Conservation (phyloP, 2,329 filamentous ascomycete genomes). For the Aureobasidium sp. region DNA sequence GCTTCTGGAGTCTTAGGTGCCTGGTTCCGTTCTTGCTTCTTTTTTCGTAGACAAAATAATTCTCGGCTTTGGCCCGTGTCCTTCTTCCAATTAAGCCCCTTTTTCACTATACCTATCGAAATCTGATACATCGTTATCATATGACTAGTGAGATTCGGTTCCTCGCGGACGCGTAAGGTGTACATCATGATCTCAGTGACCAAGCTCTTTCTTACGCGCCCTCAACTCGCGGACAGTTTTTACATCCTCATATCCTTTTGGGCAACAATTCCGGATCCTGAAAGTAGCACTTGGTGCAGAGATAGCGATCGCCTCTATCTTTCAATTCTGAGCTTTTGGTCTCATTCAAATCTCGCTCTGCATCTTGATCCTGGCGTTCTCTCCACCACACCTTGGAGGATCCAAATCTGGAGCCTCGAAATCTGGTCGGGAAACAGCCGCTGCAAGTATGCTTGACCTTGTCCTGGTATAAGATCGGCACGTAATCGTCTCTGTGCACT, state of each 20-base stretch:
- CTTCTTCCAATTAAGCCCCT: too few relatives aligned
- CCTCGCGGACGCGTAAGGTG: too few relatives aligned
- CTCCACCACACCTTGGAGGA: background rate
- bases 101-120: too few relatives aligned
- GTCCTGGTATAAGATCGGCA: background rate
- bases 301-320: background rate
- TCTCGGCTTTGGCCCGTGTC: background rate
- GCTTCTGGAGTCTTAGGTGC: slow-evolving; percentile 1
- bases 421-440: background rate
- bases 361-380: background rate
- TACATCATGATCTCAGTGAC: background rate
- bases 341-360: background rate
- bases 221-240: background rate
- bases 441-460: background rate
- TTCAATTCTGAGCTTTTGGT: background rate
- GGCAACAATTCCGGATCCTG: background rate
- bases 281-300: background rate
- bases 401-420: background rate
- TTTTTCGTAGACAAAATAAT: background rate
- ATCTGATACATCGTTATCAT: background rate
- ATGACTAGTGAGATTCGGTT: too few relatives aligned
- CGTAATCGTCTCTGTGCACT: background rate
- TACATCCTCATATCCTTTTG: background rate
- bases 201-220: background rate
- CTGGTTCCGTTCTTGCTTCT: background rate